Evolutionary conservation across 2,329 filamentous ascomycete genomes (phyloP).

Genomic region (Emergomyces orientalis): DNA sequence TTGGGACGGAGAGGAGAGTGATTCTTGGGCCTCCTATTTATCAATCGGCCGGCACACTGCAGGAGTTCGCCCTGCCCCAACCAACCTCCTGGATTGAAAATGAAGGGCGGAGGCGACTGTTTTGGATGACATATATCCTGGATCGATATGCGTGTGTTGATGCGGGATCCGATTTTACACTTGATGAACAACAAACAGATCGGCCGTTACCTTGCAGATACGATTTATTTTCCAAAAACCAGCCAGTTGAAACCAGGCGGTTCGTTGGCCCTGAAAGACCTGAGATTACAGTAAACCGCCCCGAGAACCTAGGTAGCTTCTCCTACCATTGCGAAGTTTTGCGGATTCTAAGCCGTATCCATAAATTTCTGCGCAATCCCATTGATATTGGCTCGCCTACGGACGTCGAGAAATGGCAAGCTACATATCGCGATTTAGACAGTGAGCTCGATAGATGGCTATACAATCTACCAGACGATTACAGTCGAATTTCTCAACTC

Average conservation of each 20-base stretch:
- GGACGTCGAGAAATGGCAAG: constrained; percentile 36
- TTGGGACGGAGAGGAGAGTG: constrained; percentile 35
- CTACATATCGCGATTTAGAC: constrained; percentile 35
- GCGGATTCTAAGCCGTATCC: constrained; percentile 36
- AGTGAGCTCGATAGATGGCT: constrained; percentile 35
- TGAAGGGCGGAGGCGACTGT: constrained; percentile 35
- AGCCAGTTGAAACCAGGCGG: constrained; percentile 36
- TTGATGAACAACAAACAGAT: constrained; percentile 34
- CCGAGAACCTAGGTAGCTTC: constrained; percentile 40
- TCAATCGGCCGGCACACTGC: constrained; percentile 29
- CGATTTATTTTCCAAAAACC: constrained; percentile 38
- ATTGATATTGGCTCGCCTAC: constrained; percentile 33
- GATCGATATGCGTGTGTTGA: constrained; percentile 39
- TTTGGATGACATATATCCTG: constrained; percentile 41
- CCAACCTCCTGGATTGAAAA: constrained; percentile 41
- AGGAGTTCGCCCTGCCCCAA: constrained; percentile 27
- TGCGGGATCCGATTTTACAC: constrained; percentile 37
- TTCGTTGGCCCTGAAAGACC: constrained; percentile 20
- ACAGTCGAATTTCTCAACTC: constrained; percentile 39
- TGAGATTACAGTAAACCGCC: constrained; percentile 26
- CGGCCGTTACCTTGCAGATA: constrained; percentile 38
- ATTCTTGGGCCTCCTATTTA: constrained; percentile 29
- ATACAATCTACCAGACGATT: constrained; percentile 38
- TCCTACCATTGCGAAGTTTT: constrained; percentile 41
- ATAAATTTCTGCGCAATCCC: constrained; percentile 36